A percentile compares a stretch with the other conserved stretches of the same genome.
Conservation (phyloP, 2,329 filamentous ascomycete genomes). For the Botryotinia calthae region DNA sequence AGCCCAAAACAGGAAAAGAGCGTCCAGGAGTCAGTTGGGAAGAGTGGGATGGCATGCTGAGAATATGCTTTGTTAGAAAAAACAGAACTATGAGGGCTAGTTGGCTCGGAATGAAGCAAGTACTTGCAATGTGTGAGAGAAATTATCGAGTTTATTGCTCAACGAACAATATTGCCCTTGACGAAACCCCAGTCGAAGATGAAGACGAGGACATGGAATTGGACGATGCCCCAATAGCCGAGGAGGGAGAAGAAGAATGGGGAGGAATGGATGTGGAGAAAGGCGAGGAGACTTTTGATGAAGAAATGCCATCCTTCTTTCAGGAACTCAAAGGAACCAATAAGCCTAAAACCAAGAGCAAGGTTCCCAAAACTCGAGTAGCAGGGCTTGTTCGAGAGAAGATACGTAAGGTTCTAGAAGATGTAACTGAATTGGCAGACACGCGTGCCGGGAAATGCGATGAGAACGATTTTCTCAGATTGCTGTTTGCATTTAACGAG, state of each 20-base stretch:
- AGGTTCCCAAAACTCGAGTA: slow-evolving; percentile 76
- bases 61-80: slow-evolving; percentile 80
- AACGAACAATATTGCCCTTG: slow-evolving; percentile 75
- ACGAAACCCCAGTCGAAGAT: slow-evolving; percentile 56
- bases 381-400: slow-evolving; percentile 82
- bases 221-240: slow-evolving; percentile 44
- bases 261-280: slow-evolving; percentile 52
- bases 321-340: slow-evolving; percentile 55
- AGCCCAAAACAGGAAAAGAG: slow-evolving; percentile 74
- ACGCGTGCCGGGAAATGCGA: slow-evolving; percentile 83
- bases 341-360: slow-evolving; percentile 61
- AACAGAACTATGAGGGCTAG: slow-evolving; percentile 85
- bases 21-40: slow-evolving; percentile 87
- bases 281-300: slow-evolving; percentile 46
- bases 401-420: slow-evolving; percentile 78
- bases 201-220: slow-evolving; percentile 48
- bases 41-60: slow-evolving; percentile 88
- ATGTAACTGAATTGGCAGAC: slow-evolving; percentile 75
- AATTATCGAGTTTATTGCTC: slow-evolving; percentile 93
- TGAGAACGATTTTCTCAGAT: slow-evolving; percentile 83
- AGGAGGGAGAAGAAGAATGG: slow-evolving; percentile 49
- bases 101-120: slow-evolving; percentile 76
- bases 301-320: slow-evolving; percentile 82
- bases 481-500: slow-evolving; percentile 80
- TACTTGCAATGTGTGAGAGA: slow-evolving; percentile 76